These are phyloP conservation scores for Achlya hypogyna DNA, from an alignment of 352 stramenopile species.

Conservation along the genomic window DNA sequence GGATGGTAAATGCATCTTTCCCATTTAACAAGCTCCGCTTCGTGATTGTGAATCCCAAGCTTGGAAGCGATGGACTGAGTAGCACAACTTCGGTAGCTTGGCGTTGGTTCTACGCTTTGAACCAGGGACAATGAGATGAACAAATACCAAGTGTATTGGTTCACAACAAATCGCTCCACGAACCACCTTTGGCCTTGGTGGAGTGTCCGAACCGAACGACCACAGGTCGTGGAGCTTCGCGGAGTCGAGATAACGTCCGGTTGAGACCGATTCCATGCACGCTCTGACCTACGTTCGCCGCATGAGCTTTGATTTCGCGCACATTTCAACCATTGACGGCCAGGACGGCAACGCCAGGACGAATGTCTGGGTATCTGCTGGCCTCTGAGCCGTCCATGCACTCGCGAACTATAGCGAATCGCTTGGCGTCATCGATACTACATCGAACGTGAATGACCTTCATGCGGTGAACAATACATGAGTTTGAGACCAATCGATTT, in stretches of 20 bases:
- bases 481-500: conserved; percentile 79
- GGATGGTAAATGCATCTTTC: too few relatives aligned
- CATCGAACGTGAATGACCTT: neutral
- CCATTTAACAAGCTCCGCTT: too few relatives aligned
- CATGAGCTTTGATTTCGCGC: neutral
- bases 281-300: conserved; percentile 32
- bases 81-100: too few relatives aligned
- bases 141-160: neutral
- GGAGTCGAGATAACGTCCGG: conserved; percentile 61
- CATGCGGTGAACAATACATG: neutral
- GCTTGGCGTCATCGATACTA: conserved; percentile 42
- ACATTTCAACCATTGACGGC: conserved; percentile 42
- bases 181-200: neutral
- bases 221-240: conserved; percentile 65
- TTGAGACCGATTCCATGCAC: conserved; percentile 59
- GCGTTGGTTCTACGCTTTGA: too few relatives aligned
- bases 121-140: too few relatives aligned
- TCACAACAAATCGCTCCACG: neutral
- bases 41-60: too few relatives aligned
- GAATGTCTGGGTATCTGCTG: conserved; percentile 64
- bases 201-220: conserved; percentile 68
- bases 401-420: conserved; percentile 75
- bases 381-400: conserved; percentile 71
- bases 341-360: conserved; percentile 70
- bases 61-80: too few relatives aligned